Evolutionary conservation across 495 filamentous ascomycete species (phyloP), one percentile per base, ranked within the genome.

Genomic region (Neurospora terricola): DNA sequence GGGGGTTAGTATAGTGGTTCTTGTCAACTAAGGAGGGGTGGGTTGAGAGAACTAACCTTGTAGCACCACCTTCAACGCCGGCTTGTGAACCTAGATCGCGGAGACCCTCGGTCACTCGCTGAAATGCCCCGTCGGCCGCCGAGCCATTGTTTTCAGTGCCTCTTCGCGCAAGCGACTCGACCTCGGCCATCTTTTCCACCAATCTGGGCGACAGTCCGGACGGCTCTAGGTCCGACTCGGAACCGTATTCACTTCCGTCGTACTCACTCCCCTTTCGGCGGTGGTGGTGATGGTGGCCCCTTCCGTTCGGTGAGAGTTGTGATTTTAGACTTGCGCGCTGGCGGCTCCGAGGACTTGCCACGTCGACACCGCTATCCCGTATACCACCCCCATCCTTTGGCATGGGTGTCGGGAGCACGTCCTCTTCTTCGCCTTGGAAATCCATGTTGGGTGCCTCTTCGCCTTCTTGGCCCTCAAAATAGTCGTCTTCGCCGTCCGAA

Each of bases 61-160:
- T 90, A 42, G 93, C 90, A 77, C 90, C 91, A 48, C 91, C 90
- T 80, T 97, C 93, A 39, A 96, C 89, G 6, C 87, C 87, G 54
- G 91, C 90, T 80, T 97, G 94, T n/a, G 89, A 90, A 10, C 92
- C 90, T 30, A 98, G 84, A 79, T 95, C 93, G 76, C 89, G 88
- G 72, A 97, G 84, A 4, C 86, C 87, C 14, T 93, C 90, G 21
- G 92, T 89, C 34, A 95, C 88, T 45, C 93, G 85, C 76, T 88
- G 82, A 71, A 96, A 89, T 11, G 92, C 87, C 70, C 85, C 85
- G 77, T 96, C 93, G 18, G 84, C 84, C 43, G 89, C 83, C 39
- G 88, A 91, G 11, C 90, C 92, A 76, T 90, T 91, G 75, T 86
- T 90, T 78, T 93, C 91, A 14, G 90, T 86, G 5, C 93, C 92